Percentiles rank a stretch among this genome's conserved stretches.
Conservation (phyloP, 176 grass and related monocot species). For the Oryza australiensis region DNA sequence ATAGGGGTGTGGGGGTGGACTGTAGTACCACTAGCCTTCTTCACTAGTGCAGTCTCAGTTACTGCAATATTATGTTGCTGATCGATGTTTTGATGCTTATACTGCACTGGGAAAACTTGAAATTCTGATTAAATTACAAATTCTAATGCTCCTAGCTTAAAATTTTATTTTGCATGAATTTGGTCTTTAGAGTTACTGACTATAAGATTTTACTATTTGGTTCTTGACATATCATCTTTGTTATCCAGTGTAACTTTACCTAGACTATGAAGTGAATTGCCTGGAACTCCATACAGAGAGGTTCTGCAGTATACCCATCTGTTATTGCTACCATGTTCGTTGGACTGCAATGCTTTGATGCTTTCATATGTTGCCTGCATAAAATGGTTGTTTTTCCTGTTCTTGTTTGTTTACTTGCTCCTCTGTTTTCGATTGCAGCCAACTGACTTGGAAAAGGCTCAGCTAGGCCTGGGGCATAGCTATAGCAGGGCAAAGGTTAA, state of each 20-base stretch:
- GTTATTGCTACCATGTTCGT: background rate
- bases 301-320: background rate
- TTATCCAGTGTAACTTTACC: background rate
- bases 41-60: background rate
- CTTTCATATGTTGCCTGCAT: background rate
- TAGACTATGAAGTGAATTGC: background rate
- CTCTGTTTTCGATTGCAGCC: constrained; percentile 37
- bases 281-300: background rate
- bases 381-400: background rate
- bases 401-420: background rate
- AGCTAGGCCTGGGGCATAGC: constrained; percentile 68
- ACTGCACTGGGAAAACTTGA: background rate
- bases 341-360: background rate
- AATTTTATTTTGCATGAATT: background rate
- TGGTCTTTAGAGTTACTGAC: no score
- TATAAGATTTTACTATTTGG: background rate
- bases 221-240: background rate
- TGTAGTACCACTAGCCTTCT: background rate
- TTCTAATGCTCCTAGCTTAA: no score
- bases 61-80: background rate
- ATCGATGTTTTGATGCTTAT: background rate
- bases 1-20: background rate
- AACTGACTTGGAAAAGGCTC: constrained; percentile 68
- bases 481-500: constrained; percentile 91
- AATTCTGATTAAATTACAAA: background rate